Base-by-base conservation (phyloP, 1,284 basidiomycete genomes). In the Exobasidium rhododendri region DNA sequence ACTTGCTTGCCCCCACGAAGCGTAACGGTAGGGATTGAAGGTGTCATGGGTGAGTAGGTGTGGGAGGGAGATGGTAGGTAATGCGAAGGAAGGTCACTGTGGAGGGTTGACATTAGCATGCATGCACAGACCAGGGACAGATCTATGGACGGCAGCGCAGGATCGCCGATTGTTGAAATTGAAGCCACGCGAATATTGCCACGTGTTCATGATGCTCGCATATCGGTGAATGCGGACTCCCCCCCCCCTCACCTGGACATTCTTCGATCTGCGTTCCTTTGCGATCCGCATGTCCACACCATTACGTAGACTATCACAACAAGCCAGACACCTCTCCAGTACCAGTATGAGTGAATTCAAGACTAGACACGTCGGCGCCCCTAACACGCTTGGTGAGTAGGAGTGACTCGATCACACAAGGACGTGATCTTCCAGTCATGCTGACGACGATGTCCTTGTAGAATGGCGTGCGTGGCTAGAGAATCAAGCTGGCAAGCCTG, bases 381-480 rank as follows among this genome's bases (percentile, higher is more conserved):
- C 90, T 75, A 90, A 97, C 85, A 96, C 94, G 62, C 87, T 97
- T 71, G 92, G 92, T 94, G 75, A 69, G 84, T 81, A 26, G 11
- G 51, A 24, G 20, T 13, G n/a, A n/a, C n/a, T n/a, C n/a, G n/a
- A n/a, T n/a, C n/a, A n/a, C n/a, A n/a, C n/a, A n/a, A n/a, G 10
- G 54, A 11, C 46, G 10, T 44, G 14, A 14, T 14, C 43, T 44
- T 44, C 14, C 43, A 56, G 14, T 13, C 10, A 10, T 13, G 11
- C 13, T 17, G 56, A 11, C n/a, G 49, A 57, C 17, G 56, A n/a
- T n/a, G n/a, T n/a, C n/a, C 35, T 17, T 40, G 35, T 40, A 94
- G 94, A 97, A 76, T 91, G 96, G 84, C 91, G 94, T 65, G 89
- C 94, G 66, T 98, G 83, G 85, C 86, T 93, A 82, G 94, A 98